phyloP scores from a whole-genome alignment of 225 moss, liverwort and hornwort genomes.

The Takakia lepidozioides region DNA sequence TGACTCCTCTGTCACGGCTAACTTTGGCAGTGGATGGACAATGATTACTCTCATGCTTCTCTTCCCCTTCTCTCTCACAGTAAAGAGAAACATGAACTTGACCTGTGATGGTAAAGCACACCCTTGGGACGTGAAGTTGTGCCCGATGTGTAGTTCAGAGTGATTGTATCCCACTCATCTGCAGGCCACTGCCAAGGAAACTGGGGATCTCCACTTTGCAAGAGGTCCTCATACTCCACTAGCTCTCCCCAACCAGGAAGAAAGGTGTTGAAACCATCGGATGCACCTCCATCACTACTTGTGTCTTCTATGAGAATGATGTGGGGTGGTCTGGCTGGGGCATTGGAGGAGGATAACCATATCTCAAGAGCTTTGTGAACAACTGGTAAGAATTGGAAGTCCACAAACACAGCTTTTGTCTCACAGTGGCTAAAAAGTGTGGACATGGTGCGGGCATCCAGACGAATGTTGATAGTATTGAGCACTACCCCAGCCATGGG shows the following conservation, averaged over 20 bases:
- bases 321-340: slow-evolving; percentile 16
- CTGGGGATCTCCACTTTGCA: slow-evolving; percentile 39
- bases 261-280: slow-evolving; percentile 15
- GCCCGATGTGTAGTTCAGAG: slow-evolving; percentile 81
- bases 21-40: too few species aligned
- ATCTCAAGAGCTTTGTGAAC: slow-evolving; percentile 39
- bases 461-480: slow-evolving; percentile 71
- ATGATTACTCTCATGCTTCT: too few species aligned
- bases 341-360: slow-evolving; percentile 25
- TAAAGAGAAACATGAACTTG: too few species aligned
- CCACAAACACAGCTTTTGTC: slow-evolving; percentile 53
- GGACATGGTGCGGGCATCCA: slow-evolving; percentile 56
- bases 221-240: slow-evolving; percentile 58
- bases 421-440: slow-evolving; percentile 59
- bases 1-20: background rate
- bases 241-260: slow-evolving; percentile 37
- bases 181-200: slow-evolving; percentile 49
- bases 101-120: slow-evolving; percentile 73
- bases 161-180: slow-evolving; percentile 83
- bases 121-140: slow-evolving; percentile 75
- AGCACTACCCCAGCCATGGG: slow-evolving; percentile 77
- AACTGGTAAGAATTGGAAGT: slow-evolving; percentile 41
- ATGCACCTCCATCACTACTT: slow-evolving; percentile 2
- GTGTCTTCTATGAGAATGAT: slow-evolving; percentile 54
- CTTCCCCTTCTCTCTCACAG: too few species aligned